These are phyloP conservation scores for Apiotrichum siamense DNA, from an alignment of 1,284 basidiomycete species.

Conservation along the genomic window DNA sequence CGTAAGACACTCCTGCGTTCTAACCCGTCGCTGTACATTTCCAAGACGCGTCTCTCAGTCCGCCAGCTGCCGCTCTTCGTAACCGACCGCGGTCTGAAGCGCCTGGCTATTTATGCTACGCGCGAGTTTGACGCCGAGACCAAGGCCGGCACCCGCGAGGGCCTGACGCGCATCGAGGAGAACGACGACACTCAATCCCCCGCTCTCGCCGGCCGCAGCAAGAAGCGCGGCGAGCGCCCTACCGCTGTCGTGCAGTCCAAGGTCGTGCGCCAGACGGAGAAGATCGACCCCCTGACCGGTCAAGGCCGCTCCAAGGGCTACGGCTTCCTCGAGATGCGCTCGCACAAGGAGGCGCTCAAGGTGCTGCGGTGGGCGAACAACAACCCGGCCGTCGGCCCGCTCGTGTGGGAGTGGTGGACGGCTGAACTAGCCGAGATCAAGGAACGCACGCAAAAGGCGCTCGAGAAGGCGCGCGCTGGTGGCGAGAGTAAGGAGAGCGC, in stretches of 20 bases:
- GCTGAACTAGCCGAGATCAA: constrained; percentile 68
- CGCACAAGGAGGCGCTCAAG: constrained; percentile 81
- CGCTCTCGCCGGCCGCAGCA: constrained; percentile 44
- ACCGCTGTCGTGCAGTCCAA: constrained; percentile 74
- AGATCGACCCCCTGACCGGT: constrained; percentile 78
- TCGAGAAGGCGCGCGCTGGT: constrained; percentile 21
- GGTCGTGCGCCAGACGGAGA: constrained; percentile 72
- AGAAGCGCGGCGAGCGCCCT: constrained; percentile 51
- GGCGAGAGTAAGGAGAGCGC: constrained; percentile 32
- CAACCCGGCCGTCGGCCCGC: constrained; percentile 59
- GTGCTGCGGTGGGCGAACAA: constrained; percentile 93
- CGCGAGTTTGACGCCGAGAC: constrained; percentile 77
- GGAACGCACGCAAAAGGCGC: constrained; percentile 53
- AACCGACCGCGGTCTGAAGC: constrained; percentile 81
- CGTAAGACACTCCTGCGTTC: constrained; percentile 72
- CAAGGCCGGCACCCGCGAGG: constrained; percentile 57
- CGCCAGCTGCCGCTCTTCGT: constrained; percentile 87
- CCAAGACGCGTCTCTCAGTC: constrained; percentile 85
- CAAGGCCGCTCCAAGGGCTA: constrained; percentile 86
- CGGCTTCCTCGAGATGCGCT: constrained; percentile 87
- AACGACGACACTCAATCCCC: constrained; percentile 47
- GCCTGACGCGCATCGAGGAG: constrained; percentile 69
- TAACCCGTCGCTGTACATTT: constrained; percentile 91
- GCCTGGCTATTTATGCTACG: constrained; percentile 74
- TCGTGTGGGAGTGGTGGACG: constrained; percentile 77